Conservation (phyloP, 2,329 filamentous ascomycete genomes). For the Pezicula radicicola region DNA sequence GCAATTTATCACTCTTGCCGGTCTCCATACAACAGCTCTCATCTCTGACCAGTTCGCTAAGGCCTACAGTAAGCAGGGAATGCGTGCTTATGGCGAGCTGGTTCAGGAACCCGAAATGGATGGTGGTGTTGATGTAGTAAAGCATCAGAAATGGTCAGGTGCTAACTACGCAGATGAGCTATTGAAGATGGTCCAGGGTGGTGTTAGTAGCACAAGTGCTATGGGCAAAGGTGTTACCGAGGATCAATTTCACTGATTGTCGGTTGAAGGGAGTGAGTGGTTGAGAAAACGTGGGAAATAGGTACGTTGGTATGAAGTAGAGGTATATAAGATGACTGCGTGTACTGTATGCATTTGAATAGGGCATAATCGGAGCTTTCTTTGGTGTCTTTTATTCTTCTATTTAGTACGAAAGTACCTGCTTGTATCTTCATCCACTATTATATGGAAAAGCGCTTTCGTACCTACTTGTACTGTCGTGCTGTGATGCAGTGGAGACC, state of each 20-base stretch:
- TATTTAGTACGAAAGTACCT: no score
- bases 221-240: slow-evolving; percentile 99
- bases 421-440: no score
- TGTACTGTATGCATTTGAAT: no score
- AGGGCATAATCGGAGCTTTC: no score
- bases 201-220: slow-evolving; percentile 85
- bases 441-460: no score
- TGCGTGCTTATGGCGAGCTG: slow-evolving; percentile 95
- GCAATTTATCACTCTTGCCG: slow-evolving; percentile 99
- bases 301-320: no score
- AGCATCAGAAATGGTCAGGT: slow-evolving; percentile 98
- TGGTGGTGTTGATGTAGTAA: slow-evolving; percentile 86
- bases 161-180: slow-evolving; percentile 93
- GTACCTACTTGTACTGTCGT: no score
- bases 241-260: slow-evolving; percentile 76
- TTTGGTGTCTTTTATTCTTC: no score
- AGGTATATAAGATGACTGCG: no score
- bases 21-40: slow-evolving; percentile 91
- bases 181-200: slow-evolving; percentile 95
- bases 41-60: slow-evolving; percentile 86
- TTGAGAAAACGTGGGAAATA: no score
- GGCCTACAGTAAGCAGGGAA: slow-evolving; percentile 77
- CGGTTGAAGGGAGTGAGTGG: no score
- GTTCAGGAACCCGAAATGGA: slow-evolving; percentile 98
- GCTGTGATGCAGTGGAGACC: no score